Conservation (phyloP, 2,329 filamentous ascomycete genomes). For the Huntiella bhutanensis region DNA sequence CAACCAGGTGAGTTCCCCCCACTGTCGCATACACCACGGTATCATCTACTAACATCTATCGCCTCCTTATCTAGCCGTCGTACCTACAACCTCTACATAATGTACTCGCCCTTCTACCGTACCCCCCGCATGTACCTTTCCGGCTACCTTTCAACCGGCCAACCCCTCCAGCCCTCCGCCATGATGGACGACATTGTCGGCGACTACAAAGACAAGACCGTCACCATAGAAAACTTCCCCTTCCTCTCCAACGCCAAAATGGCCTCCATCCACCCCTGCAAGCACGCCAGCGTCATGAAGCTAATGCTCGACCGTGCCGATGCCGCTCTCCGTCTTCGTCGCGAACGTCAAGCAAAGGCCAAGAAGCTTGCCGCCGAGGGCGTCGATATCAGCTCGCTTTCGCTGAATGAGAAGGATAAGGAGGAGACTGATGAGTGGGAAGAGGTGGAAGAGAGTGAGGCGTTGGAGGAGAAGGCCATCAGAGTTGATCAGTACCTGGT, state of each 20-base stretch:
- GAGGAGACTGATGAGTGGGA: conserved; percentile 21
- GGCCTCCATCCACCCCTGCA: conserved; percentile 91
- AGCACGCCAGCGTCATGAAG: conserved; percentile 96
- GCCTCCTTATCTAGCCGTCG: conserved; percentile 46
- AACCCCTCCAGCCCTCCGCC: conserved; percentile 59
- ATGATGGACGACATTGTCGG: conserved; percentile 98
- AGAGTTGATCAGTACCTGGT: conserved; percentile 78
- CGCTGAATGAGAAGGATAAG: conserved; percentile 32
- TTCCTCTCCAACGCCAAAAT: conserved; percentile 90
- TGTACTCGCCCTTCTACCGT: conserved; percentile 91
- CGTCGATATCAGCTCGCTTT: conserved; percentile 55
- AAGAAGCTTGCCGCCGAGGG: conserved; percentile 36
- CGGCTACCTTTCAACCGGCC: conserved; percentile 62
- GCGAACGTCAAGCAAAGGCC: conserved; percentile 40
- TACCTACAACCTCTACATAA: conserved; percentile 97
- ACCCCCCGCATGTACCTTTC: conserved; percentile 90
- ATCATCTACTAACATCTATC: conserved; percentile 10
- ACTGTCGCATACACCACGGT: background rate
- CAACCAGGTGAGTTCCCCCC: background rate
- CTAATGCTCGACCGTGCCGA: conserved; percentile 88
- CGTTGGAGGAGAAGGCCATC: conserved; percentile 60
- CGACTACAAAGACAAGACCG: conserved; percentile 96
- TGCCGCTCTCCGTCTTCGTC: conserved; percentile 71
- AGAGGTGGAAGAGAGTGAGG: conserved; percentile 39
- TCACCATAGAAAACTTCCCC: conserved; percentile 92